phyloP scores from a whole-genome alignment of 2,329 filamentous ascomycete genomes.

The Colletotrichum nymphaeae region DNA sequence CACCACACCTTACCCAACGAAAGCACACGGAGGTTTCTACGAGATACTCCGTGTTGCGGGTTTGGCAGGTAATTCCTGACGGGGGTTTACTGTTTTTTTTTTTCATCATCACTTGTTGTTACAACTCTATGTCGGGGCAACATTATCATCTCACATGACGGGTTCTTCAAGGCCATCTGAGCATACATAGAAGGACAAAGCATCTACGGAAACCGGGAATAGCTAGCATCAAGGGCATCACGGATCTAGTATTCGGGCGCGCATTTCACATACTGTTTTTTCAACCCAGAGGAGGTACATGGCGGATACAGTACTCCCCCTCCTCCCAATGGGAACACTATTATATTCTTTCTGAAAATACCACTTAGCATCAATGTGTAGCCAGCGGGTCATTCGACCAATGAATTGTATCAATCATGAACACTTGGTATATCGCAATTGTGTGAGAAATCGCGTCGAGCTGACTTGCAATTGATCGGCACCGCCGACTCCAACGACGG shows the following conservation, averaged over 20 bases:
- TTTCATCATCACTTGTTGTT: background rate
- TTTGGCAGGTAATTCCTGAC: background rate
- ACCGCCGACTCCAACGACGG: background rate
- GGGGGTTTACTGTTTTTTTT: background rate
- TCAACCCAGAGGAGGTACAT: conserved; percentile 20
- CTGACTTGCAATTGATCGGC: background rate
- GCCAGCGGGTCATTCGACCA: background rate
- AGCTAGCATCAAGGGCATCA: background rate
- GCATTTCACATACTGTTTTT: background rate
- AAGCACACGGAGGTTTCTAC: conserved; percentile 15
- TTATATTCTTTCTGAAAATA: background rate
- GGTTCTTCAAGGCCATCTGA: background rate
- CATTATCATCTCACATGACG: background rate
- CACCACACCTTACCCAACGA: conserved; percentile 23
- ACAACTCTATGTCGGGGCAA: background rate
- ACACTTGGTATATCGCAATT: background rate
- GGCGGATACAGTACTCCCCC: conserved; percentile 36
- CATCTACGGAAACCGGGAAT: conserved; percentile 9
- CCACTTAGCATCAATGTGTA: background rate
- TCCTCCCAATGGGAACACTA: conserved; percentile 13
- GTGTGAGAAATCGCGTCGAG: background rate
- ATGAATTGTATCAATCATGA: background rate
- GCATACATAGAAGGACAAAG: conserved; percentile 29
- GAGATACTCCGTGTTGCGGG: conserved; percentile 15
- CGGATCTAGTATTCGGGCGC: conserved; percentile 3